These are phyloP conservation scores for Orobanche coerulescens DNA, from an alignment of 257 asterid genomes.

Conservation along the genomic window DNA sequence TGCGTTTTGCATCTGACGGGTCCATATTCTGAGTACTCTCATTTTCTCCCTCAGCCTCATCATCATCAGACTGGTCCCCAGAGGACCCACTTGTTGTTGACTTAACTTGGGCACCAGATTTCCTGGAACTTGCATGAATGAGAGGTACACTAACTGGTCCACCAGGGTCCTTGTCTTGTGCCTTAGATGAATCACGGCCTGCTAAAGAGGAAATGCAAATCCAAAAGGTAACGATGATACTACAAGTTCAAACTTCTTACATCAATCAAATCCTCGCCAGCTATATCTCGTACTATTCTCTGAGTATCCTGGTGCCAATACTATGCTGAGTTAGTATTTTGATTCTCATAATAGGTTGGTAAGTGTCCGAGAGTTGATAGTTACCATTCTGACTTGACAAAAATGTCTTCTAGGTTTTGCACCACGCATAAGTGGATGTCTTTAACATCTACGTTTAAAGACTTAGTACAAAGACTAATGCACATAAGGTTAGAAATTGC, in stretches of 20 bases:
- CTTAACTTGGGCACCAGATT: constrained; percentile 50
- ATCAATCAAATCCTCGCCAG: too few species aligned
- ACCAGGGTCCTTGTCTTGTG: constrained; percentile 47
- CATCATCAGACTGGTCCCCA: constrained; percentile 82
- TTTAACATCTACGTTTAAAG: too few species aligned
- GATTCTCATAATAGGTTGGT: too few species aligned
- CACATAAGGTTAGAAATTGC: too few species aligned
- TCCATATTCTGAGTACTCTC: constrained; percentile 53
- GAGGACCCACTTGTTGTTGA: constrained; percentile 90
- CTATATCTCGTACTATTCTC: too few species aligned
- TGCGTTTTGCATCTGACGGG: constrained; percentile 72
- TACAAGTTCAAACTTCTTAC: background rate
- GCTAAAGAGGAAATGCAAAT: constrained; percentile 33
- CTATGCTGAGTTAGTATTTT: too few species aligned
- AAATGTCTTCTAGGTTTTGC: background rate
- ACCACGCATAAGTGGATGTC: background rate
- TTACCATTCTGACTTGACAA: background rate
- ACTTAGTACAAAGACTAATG: too few species aligned
- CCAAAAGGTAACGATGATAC: constrained; percentile 15
- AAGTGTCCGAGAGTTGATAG: background rate
- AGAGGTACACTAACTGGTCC: constrained; percentile 47
- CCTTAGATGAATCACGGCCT: constrained; percentile 39
- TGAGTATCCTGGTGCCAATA: too few species aligned
- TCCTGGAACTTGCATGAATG: constrained; percentile 47
- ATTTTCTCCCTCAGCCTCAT: constrained; percentile 78